Evolutionary conservation across 768 basidiomycete genomes (phyloP).

Genomic region (Suillus variegatus): DNA sequence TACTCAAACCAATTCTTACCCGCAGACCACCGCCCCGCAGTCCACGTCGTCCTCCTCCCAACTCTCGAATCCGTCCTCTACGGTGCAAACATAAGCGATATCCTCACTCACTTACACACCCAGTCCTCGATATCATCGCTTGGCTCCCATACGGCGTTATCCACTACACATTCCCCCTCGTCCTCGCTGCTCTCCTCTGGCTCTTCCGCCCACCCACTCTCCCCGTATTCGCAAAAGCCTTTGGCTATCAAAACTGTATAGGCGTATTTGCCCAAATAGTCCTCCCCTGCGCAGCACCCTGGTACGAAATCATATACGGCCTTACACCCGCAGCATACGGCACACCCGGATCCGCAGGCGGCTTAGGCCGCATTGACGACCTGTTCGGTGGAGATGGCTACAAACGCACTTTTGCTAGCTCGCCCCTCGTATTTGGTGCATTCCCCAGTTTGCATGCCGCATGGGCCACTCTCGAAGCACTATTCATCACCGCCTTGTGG

Average conservation of each 20-base stretch:
- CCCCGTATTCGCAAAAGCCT: conserved; percentile 81
- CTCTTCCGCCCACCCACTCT: conserved; percentile 83
- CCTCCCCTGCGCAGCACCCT: conserved; percentile 91
- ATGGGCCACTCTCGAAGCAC: conserved; percentile 86
- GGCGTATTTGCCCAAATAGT: conserved; percentile 89
- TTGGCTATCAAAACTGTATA: conserved; percentile 90
- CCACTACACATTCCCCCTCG: conserved; percentile 86
- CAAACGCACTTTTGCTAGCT: conserved; percentile 76
- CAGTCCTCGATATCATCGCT: conserved; percentile 87
- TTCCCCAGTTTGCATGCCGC: conserved; percentile 94
- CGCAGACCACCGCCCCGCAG: conserved; percentile 67
- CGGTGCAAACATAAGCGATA: conserved; percentile 96
- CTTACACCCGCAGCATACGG: conserved; percentile 92
- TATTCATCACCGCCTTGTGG: conserved; percentile 96
- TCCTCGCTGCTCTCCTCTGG: conserved; percentile 86
- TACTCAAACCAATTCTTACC: conserved; percentile 90
- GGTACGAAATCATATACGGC: conserved; percentile 98
- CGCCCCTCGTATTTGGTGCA: conserved; percentile 95
- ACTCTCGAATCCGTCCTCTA: conserved; percentile 94
- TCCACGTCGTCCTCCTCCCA: conserved; percentile 91
- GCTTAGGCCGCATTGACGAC: conserved; percentile 88
- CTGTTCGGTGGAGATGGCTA: conserved; percentile 80
- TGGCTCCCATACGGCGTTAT: conserved; percentile 97
- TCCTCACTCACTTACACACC: conserved; percentile 95
- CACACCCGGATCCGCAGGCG: conserved; percentile 92